These are phyloP conservation scores for Salix suchowensis DNA, from an alignment of 345 rosid species.

Conservation along the genomic window DNA sequence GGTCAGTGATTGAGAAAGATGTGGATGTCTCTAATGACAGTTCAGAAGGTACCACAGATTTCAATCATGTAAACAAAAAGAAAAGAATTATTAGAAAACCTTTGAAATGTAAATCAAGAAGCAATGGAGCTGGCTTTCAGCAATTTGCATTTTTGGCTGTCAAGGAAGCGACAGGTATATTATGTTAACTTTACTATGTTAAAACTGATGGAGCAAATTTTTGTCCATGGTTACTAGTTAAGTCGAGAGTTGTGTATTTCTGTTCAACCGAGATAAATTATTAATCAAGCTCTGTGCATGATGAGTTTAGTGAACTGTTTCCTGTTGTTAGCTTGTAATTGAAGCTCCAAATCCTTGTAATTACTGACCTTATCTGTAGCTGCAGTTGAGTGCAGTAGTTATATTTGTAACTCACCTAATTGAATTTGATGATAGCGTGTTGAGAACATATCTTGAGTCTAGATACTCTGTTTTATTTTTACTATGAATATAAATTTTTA, in stretches of 20 bases:
- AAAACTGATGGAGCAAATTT: background rate
- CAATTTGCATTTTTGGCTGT: conserved; percentile 61
- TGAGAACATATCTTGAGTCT: background rate
- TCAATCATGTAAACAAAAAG: conserved; percentile 28
- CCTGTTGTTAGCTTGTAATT: background rate
- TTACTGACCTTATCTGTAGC: background rate
- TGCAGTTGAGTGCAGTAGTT: background rate
- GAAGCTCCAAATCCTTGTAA: background rate
- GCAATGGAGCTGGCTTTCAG: conserved; percentile 37
- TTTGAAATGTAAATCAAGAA: conserved; percentile 16
- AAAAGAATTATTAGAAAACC: conserved; percentile 27
- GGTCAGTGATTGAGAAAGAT: conserved; percentile 70
- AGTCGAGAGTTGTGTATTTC: background rate
- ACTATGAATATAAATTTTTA: background rate
- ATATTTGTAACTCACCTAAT: background rate
- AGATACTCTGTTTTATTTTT: background rate
- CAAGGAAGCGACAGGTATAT: conserved; percentile 49
- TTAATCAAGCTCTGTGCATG: background rate
- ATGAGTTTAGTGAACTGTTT: background rate
- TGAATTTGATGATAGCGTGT: background rate
- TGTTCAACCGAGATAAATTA: background rate
- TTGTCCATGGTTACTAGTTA: background rate
- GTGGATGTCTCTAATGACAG: conserved; percentile 21
- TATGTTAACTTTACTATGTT: background rate
- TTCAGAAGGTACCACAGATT: conserved; percentile 17